Conservation (phyloP, 306 rosid genomes). For the Rubus parviflorus region DNA sequence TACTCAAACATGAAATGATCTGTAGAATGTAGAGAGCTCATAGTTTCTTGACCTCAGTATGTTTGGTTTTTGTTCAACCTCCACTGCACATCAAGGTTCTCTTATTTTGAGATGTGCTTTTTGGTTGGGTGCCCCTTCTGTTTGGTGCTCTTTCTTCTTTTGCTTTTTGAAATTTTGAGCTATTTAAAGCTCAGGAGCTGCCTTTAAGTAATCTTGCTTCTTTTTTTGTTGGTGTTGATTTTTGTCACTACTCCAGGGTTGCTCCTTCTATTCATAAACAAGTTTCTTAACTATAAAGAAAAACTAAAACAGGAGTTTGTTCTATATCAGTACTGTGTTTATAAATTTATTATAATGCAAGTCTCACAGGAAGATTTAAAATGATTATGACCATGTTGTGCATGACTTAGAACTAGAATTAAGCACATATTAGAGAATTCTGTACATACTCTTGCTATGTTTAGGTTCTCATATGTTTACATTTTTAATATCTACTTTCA, state of each 20-base stretch:
- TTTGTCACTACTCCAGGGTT: background rate
- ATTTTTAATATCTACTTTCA: conserved; percentile 16
- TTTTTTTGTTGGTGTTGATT: background rate
- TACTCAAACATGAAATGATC: background rate
- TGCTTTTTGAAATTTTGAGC: background rate
- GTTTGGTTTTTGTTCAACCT: background rate
- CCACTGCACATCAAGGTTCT: background rate
- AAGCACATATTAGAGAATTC: background rate
- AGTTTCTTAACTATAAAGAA: background rate
- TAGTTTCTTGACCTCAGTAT: background rate
- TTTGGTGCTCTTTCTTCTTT: background rate
- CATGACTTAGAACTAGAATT: background rate
- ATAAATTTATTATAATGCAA: background rate
- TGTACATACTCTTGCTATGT: background rate
- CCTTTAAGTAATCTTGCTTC: background rate
- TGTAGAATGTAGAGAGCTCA: background rate
- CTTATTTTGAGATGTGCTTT: background rate
- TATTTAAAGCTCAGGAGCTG: background rate
- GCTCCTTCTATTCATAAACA: background rate
- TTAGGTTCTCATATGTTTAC: background rate
- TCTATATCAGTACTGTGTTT: background rate
- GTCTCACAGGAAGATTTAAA: background rate
- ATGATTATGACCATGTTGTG: background rate
- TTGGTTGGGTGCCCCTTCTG: background rate
- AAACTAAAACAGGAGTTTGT: no score